Conservation (phyloP, 2,329 filamentous ascomycete genomes). For the Fusarium sororula region DNA sequence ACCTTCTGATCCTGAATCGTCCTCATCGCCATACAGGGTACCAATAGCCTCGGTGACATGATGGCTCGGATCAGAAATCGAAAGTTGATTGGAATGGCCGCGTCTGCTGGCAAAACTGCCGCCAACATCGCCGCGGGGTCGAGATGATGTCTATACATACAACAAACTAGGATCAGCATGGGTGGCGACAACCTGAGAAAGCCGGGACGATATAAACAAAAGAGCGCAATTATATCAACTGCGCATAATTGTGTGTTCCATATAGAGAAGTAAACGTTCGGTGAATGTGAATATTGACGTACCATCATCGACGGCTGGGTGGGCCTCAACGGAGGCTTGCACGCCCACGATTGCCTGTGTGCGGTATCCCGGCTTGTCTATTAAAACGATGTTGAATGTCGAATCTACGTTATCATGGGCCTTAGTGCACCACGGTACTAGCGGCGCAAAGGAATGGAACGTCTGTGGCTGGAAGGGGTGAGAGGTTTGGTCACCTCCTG, state of each 20-base stretch:
- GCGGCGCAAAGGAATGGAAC: constrained; percentile 35
- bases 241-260: background rate
- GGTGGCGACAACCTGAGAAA: constrained; percentile 22
- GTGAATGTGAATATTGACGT: constrained; percentile 44
- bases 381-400: constrained; percentile 36
- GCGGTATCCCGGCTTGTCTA: constrained; percentile 36
- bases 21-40: constrained; percentile 84
- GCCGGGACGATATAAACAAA: constrained; percentile 6
- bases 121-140: constrained; percentile 63
- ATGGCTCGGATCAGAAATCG: constrained; percentile 87
- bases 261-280: constrained; percentile 1
- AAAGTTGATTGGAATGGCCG: constrained; percentile 66
- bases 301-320: constrained; percentile 60
- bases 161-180: constrained; percentile 36
- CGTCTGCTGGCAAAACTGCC: constrained; percentile 67
- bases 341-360: constrained; percentile 45
- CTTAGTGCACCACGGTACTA: constrained; percentile 37
- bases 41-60: constrained; percentile 96
- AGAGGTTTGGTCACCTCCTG: constrained; percentile 47
- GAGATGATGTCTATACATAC: constrained; percentile 63
- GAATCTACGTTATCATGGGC: constrained; percentile 44
- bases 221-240: background rate
- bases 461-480: constrained; percentile 34
- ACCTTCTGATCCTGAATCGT: constrained; percentile 66
- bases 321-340: constrained; percentile 50